Conservation (phyloP, 73 alveolate genomes). For the Symbiodinium pilosum region DNA sequence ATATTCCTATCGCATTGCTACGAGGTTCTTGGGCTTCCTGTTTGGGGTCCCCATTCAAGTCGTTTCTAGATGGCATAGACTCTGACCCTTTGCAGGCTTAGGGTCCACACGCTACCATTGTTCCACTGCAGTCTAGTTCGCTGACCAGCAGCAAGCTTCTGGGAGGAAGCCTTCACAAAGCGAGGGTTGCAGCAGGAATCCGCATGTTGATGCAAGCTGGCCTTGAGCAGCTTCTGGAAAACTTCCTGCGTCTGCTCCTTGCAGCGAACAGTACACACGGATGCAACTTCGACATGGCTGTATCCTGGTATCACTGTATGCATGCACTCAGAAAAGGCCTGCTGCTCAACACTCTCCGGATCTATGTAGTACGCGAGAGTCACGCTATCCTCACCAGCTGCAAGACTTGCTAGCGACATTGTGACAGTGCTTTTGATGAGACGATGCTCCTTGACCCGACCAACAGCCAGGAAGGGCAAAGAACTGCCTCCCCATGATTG, state of each 20-base stretch:
- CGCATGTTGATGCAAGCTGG: not conserved
- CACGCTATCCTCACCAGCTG: conserved; percentile 18
- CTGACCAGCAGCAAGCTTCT: conserved; percentile 93
- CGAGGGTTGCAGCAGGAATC: not conserved
- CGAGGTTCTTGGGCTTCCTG: no score
- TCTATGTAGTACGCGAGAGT: conserved; percentile 69
- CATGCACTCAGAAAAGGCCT: no score
- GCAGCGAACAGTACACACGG: no score
- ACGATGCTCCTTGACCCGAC: conserved; percentile 35
- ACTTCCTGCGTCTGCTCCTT: conserved; percentile 93
- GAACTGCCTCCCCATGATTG: conserved; percentile 54
- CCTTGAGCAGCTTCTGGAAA: conserved; percentile 93
- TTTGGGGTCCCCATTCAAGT: no score
- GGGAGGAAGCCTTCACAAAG: conserved; percentile 58
- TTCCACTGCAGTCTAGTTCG: conserved; percentile 95
- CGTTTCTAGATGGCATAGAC: no score
- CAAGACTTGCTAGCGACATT: no score
- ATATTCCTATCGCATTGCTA: no score
- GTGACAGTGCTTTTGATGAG: no score
- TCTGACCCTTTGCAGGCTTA: not conserved
- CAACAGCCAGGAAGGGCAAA: conserved; percentile 75
- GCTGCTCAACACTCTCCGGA: conserved; percentile 41
- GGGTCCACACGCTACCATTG: conserved; percentile 55
- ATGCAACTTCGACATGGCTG: not conserved
- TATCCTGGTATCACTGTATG: not conserved